Percentiles rank a stretch among this genome's conserved stretches.
Conservation (phyloP, 257 asterid genomes). For the Ehretia macrophylla region DNA sequence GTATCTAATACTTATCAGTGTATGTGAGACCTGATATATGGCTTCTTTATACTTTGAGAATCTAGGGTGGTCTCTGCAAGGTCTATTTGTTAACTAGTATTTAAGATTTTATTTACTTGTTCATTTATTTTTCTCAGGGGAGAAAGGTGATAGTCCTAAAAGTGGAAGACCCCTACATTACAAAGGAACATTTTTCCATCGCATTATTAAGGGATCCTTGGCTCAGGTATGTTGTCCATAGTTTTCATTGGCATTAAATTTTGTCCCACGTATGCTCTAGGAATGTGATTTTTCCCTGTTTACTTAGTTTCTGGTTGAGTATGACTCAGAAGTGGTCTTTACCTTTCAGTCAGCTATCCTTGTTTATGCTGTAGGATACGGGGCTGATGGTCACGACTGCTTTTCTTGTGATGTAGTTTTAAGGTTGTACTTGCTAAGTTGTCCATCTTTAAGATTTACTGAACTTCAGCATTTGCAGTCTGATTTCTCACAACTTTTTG, state of each 20-base stretch:
- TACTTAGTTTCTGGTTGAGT: conserved; percentile 26
- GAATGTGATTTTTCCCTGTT: not conserved
- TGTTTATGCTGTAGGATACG: conserved; percentile 83
- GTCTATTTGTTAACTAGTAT: too few relatives aligned
- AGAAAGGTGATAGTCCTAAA: conserved; percentile 72
- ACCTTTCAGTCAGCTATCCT: conserved; percentile 60
- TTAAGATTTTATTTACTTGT: not conserved
- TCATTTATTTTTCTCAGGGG: conserved; percentile 53
- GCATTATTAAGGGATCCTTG: conserved; percentile 65
- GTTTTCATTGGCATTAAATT: not conserved
- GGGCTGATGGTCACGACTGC: conserved; percentile 89
- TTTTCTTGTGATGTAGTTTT: conserved; percentile 89
- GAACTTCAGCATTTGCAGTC: conserved; percentile 21
- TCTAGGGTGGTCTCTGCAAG: not conserved
- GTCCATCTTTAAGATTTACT: conserved; percentile 32
- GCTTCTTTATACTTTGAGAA: not conserved
- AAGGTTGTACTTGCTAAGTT: conserved; percentile 62
- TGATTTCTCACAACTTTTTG: conserved; percentile 3
- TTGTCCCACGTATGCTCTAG: not conserved
- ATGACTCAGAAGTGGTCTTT: conserved; percentile 39
- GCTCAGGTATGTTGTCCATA: conserved; percentile 65
- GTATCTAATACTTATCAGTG: not conserved
- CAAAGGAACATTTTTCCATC: conserved; percentile 93
- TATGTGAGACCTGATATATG: not conserved
- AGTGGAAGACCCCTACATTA: conserved; percentile 84